Percentiles rank a stretch among this genome's conserved stretches.
Conservation (phyloP, 1,139 yeast species). For the Citeromyces hawaiiensis region DNA sequence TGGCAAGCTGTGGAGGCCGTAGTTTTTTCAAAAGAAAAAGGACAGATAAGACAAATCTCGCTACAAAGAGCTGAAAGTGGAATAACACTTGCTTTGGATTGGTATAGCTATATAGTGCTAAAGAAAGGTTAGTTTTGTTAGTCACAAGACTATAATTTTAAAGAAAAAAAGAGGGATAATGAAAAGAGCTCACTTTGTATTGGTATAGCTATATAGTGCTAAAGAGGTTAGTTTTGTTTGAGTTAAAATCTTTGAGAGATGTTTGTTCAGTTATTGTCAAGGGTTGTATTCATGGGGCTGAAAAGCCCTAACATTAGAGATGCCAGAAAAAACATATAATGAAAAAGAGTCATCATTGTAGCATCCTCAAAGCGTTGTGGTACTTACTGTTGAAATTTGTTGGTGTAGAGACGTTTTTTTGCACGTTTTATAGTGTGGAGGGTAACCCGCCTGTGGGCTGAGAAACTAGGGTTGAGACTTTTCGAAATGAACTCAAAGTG, state of each 20-base stretch:
- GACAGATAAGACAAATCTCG: constrained; percentile 1
- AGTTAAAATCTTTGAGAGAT: not conserved
- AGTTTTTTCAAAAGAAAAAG: constrained; percentile 2
- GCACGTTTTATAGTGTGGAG: constrained; percentile 4
- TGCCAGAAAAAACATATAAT: constrained; percentile 52
- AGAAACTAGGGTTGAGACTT: not conserved
- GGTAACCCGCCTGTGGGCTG: not conserved
- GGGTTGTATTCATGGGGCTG: constrained; percentile 48
- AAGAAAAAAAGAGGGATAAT: constrained; percentile 2
- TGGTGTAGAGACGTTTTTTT: constrained; percentile 5
- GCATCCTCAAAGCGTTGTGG: not conserved
- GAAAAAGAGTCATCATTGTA: constrained; percentile 23
- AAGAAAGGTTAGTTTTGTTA: not conserved
- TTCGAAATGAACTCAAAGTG: no score
- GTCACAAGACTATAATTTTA: not conserved
- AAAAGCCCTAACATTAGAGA: constrained; percentile 55
- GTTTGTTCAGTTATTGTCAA: constrained; percentile 35
- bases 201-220: not conserved
- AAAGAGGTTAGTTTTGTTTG: not conserved
- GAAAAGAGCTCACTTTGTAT: not conserved
- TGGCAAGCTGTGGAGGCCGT: constrained; percentile 41
- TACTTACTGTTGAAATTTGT: not conserved
- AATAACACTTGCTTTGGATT: not conserved
- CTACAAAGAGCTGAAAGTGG: not conserved
- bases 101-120: not conserved